These are phyloP conservation scores for Brassica napus DNA, from an alignment of 345 rosid genomes.

Conservation along the genomic window Da-Ae NC_063447.1:15741001-15741500, in stretches of 20 bases:
- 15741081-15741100: slow-evolving; percentile 57
- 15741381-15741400: slow-evolving; percentile 29
- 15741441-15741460: slow-evolving; percentile 25
- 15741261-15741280: slow-evolving; percentile 31
- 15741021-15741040: slow-evolving; percentile 45
- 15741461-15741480: slow-evolving; percentile 31
- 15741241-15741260: slow-evolving; percentile 32
- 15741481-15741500: neutral
- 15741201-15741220: slow-evolving; percentile 65
- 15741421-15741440: slow-evolving; percentile 36
- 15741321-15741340: slow-evolving; percentile 37
- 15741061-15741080: slow-evolving; percentile 48
- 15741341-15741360: slow-evolving; percentile 28
- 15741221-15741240: slow-evolving; percentile 59
- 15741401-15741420: slow-evolving; percentile 36
- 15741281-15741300: slow-evolving; percentile 25
- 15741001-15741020: slow-evolving; percentile 55
- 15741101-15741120: slow-evolving; percentile 55
- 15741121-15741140: slow-evolving; percentile 38
- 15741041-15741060: slow-evolving; percentile 57
- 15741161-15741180: slow-evolving; percentile 48
- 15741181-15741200: slow-evolving; percentile 48
- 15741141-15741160: slow-evolving; percentile 64
- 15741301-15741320: slow-evolving; percentile 29
- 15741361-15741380: slow-evolving; percentile 38